These are phyloP conservation scores for Echites panduratus DNA, from an alignment of 257 asterid species.

Conservation along the genomic window DNA sequence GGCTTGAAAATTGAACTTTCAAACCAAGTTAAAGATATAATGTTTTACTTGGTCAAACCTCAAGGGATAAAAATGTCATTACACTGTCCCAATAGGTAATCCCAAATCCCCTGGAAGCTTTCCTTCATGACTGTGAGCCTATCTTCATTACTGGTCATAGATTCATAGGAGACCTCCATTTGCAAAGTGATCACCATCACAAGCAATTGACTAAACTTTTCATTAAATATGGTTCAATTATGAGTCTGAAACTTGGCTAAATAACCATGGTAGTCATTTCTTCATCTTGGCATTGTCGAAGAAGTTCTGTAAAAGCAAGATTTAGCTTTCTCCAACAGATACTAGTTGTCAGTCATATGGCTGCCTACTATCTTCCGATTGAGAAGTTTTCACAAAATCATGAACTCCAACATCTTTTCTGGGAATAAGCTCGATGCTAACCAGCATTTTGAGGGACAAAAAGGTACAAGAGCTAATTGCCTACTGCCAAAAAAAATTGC, in stretches of 20 bases:
- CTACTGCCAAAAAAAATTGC: slow-evolving; percentile 22
- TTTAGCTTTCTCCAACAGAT: slow-evolving; percentile 46
- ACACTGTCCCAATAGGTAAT: too few species aligned
- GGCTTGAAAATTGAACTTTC: too few species aligned
- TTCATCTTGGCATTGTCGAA: slow-evolving; percentile 52
- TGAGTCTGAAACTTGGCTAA: slow-evolving; percentile 53
- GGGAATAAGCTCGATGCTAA: slow-evolving; percentile 55
- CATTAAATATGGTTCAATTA: slow-evolving; percentile 57
- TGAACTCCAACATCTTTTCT: slow-evolving; percentile 57
- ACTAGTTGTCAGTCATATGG: slow-evolving; percentile 58
- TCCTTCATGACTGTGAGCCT: too few species aligned
- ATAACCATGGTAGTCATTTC: slow-evolving; percentile 51
- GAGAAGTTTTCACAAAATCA: slow-evolving; percentile 53
- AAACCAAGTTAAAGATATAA: too few species aligned
- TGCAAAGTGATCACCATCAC: slow-evolving; percentile 67
- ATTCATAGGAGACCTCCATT: slow-evolving; percentile 67
- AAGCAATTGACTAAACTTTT: slow-evolving; percentile 48
- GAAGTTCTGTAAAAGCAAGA: slow-evolving; percentile 60
- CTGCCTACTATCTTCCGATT: slow-evolving; percentile 53
- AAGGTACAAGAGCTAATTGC: slow-evolving; percentile 43
- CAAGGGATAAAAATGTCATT: too few species aligned
- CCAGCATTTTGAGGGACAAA: slow-evolving; percentile 38
- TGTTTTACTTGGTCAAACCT: too few species aligned
- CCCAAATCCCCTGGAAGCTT: too few species aligned
- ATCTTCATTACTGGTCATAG: too few species aligned